These are phyloP conservation scores for Brassica balearica DNA, from an alignment of 441 rosid genomes.

Conservation along the genomic window DNA sequence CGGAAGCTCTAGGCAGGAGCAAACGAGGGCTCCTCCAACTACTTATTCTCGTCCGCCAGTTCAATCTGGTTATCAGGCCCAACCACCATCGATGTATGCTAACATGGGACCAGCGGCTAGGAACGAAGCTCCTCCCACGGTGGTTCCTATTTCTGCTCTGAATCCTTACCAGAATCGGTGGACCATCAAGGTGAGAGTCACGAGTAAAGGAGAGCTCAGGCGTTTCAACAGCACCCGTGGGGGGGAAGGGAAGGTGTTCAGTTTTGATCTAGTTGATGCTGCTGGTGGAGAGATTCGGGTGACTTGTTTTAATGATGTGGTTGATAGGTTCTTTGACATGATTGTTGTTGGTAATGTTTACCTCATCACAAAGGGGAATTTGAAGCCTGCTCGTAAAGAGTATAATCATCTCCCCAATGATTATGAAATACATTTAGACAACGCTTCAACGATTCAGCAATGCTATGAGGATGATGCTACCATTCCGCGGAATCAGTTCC, in stretches of 20 bases:
- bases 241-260: constrained; percentile 90
- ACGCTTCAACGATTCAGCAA: constrained; percentile 62
- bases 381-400: constrained; percentile 80
- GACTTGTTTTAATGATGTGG: constrained; percentile 90
- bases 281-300: constrained; percentile 91
- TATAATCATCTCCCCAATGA: constrained; percentile 85
- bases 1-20: constrained; percentile 51
- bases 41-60: constrained; percentile 44
- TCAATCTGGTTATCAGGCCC: constrained; percentile 47
- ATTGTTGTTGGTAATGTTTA: constrained; percentile 75
- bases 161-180: constrained; percentile 87
- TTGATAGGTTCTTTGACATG: constrained; percentile 74
- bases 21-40: constrained; percentile 45
- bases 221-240: constrained; percentile 79
- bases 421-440: constrained; percentile 70
- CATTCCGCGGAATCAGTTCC: constrained; percentile 74
- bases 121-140: constrained; percentile 72
- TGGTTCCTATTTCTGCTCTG: constrained; percentile 74
- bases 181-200: constrained; percentile 91
- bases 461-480: constrained; percentile 71
- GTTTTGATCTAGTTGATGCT: constrained; percentile 88
- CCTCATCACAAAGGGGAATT: constrained; percentile 57
- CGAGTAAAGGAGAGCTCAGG: constrained; percentile 73
- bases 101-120: constrained; percentile 72
- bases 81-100: constrained; percentile 58